Base-by-base conservation (phyloP, 1,139 yeast species). In the Taphrina wiesneri region DNA sequence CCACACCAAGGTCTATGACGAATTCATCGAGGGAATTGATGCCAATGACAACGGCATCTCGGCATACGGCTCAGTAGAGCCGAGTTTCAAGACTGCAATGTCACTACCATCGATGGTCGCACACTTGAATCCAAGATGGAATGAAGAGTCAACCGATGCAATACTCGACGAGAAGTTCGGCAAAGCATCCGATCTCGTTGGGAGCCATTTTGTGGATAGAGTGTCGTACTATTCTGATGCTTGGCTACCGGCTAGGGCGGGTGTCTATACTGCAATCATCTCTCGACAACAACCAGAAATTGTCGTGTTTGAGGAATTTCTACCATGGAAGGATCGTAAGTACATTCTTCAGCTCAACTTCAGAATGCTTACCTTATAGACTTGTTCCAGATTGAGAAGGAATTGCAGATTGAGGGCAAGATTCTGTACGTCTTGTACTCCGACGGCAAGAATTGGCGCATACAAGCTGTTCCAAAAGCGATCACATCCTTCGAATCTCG, bases 41-140 rank as follows among this genome's bases (percentile, higher is more conserved):
- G 99, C 98, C 67, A 90, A 91, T 74, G 99, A 93, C 76, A 93
- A 93, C 74, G 99, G 99, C 73, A 85, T 93, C 69, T 82, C 83
- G 73, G 87, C 88, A 72, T 90, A 86, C 82, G 80, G 72, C 43
- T 75, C 70, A 28, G 70, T 73, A 39, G 68, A 71, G 65, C 74
- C 80, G 41, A 69, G 69, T 34, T 79, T 74, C 72, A 71, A 72
- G 67, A 72, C 72, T 65, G 82, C 91, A 23, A 81, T 95, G 67
- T 64, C 66, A 2, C 49, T 68, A 3, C 96, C 97, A n/a, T 81
- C 92, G 1, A 79, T 90, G 68, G 88, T 88, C 11, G 80, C 95
- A 17, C 83, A 85, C 69, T 81, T 92, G 75, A 92, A 92, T 75
- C 99, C 99, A 46, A 78, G 85, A 61, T 90, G 97, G 96, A 87